These are phyloP conservation scores for Vitis cinerea DNA, from an alignment of 164 flowering plant species.

Conservation along the genomic window DNA sequence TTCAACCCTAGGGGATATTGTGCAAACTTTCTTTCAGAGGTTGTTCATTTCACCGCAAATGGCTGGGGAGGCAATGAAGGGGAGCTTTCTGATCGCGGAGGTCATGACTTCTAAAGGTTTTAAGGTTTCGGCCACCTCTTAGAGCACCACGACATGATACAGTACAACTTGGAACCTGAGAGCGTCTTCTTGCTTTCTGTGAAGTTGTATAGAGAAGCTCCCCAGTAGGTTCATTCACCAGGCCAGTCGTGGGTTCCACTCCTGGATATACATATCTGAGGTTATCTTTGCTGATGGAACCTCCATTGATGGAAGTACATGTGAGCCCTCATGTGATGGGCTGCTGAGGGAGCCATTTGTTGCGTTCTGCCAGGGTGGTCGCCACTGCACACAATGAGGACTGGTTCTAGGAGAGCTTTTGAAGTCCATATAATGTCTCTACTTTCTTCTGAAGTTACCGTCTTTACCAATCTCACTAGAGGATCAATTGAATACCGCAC, in stretches of 20 bases:
- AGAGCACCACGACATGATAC: constrained; percentile 69
- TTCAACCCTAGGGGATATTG: constrained; percentile 78
- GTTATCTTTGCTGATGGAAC: constrained; percentile 92
- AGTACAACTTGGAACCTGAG: constrained; percentile 79
- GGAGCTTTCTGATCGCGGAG: constrained; percentile 75
- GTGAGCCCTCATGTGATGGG: constrained; percentile 90
- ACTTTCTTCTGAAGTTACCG: background rate
- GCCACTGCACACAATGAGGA: constrained; percentile 94
- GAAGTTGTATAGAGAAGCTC: constrained; percentile 87
- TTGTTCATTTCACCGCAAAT: constrained; percentile 82
- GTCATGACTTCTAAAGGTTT: constrained; percentile 79
- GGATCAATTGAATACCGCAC: too few species aligned
- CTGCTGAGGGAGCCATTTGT: constrained; percentile 81
- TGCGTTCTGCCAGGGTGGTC: constrained; percentile 82
- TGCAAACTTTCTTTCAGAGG: constrained; percentile 80
- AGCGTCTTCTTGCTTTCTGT: constrained; percentile 77
- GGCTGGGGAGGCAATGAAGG: constrained; percentile 92
- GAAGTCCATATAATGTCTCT: constrained; percentile 34
- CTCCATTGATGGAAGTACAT: constrained; percentile 90
- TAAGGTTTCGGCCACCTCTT: constrained; percentile 73
- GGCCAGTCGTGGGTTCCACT: constrained; percentile 71
- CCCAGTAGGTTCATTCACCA: constrained; percentile 76
- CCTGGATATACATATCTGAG: constrained; percentile 89
- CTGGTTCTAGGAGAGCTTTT: constrained; percentile 77
- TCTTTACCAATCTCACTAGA: background rate